Base-by-base conservation (phyloP, 768 basidiomycete genomes). In the Phaffia australis region DNA sequence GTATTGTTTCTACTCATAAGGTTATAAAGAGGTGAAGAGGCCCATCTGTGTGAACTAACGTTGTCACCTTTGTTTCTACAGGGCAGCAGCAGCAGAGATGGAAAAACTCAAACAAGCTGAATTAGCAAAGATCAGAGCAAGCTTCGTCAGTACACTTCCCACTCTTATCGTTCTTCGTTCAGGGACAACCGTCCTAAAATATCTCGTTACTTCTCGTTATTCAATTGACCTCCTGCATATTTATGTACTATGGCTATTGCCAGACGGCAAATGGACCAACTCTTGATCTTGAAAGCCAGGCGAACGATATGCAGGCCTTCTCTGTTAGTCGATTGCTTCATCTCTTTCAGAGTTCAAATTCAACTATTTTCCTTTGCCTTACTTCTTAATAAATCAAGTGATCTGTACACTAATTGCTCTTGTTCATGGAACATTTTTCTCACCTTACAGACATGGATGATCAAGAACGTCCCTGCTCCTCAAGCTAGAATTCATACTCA, bases 231-330 rank as follows among this genome's bases (percentile, higher is more conserved):
- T 1, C 30, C 6, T 32, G 52, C 23, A 1, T 64, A 56, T 46
- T 54, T 55, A 6, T 23, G 32, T 14, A 18, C 21, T 47, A 18
- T 14, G 4, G 2, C 11, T 27, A 2, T n/a, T 42, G 2, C 18
- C 42, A 7, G 46, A 64, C 54, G 35, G 46, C 52, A 48, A 48
- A 11, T 56, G 35, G 35, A 11, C 35, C 35, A 42, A 42, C 63
- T 4, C 63, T 64, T 48, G 63, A 64, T 48, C 55, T 64, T 30
- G 63, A 64, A 29, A 35, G 54, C 29, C 63, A 64, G 47, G 21
- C 55, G 46, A 64, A 56, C 55, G 63, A 48, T 48, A 64, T 64
- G 63, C 42, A 46, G 16, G n/a, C 35, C 32, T 56, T 56, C 55
- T 54, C 55, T 50, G 62, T 63, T 2, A 18, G 62, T 63, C 35